phyloP scores from a whole-genome alignment of 192 early-diverging fungal genomes.

The Powellomyces hirtus region DNA sequence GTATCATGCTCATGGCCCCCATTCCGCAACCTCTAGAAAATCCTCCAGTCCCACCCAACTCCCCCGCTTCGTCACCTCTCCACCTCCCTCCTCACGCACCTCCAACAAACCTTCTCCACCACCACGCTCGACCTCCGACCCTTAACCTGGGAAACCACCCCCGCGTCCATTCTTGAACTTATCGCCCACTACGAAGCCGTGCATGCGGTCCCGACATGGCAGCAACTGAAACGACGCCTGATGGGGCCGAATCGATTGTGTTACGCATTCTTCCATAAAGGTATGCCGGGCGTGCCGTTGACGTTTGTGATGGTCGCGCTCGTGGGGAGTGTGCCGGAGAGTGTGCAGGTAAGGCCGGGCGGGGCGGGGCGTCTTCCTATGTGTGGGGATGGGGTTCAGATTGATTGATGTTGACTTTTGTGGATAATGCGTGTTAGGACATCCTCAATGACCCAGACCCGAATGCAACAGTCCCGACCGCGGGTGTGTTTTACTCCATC shows the following conservation, averaged over 20 bases:
- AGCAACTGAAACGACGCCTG: constrained; percentile 77
- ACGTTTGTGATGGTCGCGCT: constrained; percentile 81
- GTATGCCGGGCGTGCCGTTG: constrained; percentile 76
- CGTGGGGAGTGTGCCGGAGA: constrained; percentile 55
- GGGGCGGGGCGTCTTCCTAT: neutral
- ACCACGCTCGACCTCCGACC: constrained; percentile 74
- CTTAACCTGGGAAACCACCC: constrained; percentile 80
- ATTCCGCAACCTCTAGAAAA: no score
- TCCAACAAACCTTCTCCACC: constrained; percentile 71
- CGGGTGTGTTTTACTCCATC: constrained; percentile 94
- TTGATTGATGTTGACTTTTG: neutral
- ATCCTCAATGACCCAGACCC: constrained; percentile 60
- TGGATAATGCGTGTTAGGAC: constrained; percentile 12
- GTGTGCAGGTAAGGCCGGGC: constrained; percentile 55
- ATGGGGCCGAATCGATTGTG: constrained; percentile 67
- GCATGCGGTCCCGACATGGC: constrained; percentile 77
- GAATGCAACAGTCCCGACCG: constrained; percentile 44
- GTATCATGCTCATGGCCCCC: no score
- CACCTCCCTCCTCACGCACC: constrained; percentile 61
- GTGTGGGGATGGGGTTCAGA: neutral
- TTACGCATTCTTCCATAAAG: constrained; percentile 81
- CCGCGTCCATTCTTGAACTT: constrained; percentile 80
- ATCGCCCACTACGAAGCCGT: constrained; percentile 86
- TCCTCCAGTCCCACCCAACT: no score
- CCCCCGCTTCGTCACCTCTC: constrained; percentile 61